Evolutionary conservation across 176 grass and related monocot genomes (phyloP).

Genomic region (Ampelocalamus luodianensis): DNA sequence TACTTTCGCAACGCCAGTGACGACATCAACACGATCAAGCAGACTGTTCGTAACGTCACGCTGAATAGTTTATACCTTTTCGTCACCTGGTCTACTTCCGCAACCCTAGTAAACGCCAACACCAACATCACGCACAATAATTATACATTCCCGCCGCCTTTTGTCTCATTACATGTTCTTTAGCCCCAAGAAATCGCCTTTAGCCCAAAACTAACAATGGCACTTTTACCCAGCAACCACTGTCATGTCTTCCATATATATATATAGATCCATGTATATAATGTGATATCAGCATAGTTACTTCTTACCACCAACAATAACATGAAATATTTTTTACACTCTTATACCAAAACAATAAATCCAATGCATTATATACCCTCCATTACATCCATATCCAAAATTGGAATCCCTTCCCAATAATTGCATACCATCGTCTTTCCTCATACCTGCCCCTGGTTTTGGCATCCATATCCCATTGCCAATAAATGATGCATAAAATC

Average conservation of each 20-base stretch:
- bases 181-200: not conserved
- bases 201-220: not conserved
- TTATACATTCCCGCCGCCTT: too few species aligned
- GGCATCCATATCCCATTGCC: not conserved
- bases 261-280: not conserved
- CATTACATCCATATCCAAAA: not conserved
- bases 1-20: not conserved
- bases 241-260: not conserved
- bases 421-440: not conserved
- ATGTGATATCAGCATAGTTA: not conserved
- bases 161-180: not conserved
- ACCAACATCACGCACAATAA: too few species aligned
- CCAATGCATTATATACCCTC: not conserved
- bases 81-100: too few species aligned
- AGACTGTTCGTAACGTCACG: rapidly evolving
- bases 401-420: not conserved
- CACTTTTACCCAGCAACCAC: not conserved
- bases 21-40: not conserved
- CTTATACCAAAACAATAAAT: not conserved
- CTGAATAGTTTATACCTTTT: not conserved
- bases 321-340: not conserved
- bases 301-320: not conserved
- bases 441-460: constrained; percentile 1
- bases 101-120: too few species aligned
- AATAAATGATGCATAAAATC: not conserved